Evolutionary conservation across 805 yeast species (phyloP), one percentile per base, ranked within the genome.

Genomic region (Candida lessepsii): DNA sequence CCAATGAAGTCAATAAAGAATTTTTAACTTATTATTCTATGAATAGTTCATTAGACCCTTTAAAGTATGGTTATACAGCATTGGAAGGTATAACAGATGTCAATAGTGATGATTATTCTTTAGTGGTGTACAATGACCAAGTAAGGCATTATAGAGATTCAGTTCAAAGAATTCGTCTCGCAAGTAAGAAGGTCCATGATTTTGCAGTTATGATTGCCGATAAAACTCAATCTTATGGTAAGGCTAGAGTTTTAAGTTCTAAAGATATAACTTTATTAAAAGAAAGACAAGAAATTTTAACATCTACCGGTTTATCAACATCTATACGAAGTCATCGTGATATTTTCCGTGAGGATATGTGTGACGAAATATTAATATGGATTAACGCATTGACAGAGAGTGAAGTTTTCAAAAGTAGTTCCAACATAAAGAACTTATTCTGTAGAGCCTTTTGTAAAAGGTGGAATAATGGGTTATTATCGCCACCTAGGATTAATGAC

Each of bases 71-170:
- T 1, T 60, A 47, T 29, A 78, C 72, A 39, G 52, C 54, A 40
- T 42, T 35, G n/a, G 40, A 41, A 9, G 48, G 48, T 14, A 33
- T 45, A 2, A 13, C 35, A 9, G 71, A 63, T 36, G 35, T 44
- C 3, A 69, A 73, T 19, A 67, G 79, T 13, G 70, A 61, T 3
- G 70, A 71, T 45, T 86, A 70, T 60, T 76, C 69, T 18, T 61
- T 88, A 20, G 59, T 80, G 23, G 61, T 85, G 2, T 87, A 86
- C 71, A 87, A 89, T 50, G 96, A 88, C 54, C 93, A 83, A 51
- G 71, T 77, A 25, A 80, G 84, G 42, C 91, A 89, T 41, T 80
- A 75, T 49, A 67, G 79, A 40, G 95, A 88, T 53, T 89, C 90
- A 0, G 76, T 80, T 3, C 81, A 78, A 39, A 59, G 86, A 26